Evolutionary conservation across 2,329 filamentous ascomycete species (phyloP).

Genomic region (Talaromyces islandicus): DNA sequence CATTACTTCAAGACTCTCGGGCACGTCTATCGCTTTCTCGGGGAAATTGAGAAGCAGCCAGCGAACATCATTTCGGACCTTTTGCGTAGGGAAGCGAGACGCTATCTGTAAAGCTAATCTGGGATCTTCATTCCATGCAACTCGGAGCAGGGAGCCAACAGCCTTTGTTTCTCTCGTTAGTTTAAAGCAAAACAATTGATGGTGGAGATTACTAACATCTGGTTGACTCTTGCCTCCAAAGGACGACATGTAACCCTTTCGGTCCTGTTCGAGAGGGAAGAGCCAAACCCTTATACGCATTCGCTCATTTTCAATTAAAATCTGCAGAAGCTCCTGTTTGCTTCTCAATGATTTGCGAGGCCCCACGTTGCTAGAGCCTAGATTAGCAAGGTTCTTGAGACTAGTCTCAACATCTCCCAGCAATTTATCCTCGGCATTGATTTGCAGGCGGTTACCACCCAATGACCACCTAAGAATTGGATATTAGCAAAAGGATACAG

Average conservation of each 20-base stretch:
- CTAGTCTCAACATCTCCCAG: conserved; percentile 67
- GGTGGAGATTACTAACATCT: conserved; percentile 25
- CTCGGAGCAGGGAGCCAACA: conserved; percentile 62
- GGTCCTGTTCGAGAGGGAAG: conserved; percentile 65
- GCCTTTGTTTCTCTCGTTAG: conserved; percentile 32
- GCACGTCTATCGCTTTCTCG: conserved; percentile 71
- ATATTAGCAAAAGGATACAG: neutral
- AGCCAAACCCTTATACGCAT: conserved; percentile 83
- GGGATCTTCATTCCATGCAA: conserved; percentile 82
- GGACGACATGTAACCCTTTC: conserved; percentile 46
- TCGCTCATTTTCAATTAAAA: conserved; percentile 80
- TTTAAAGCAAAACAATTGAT: conserved; percentile 9
- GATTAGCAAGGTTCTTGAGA: conserved; percentile 58
- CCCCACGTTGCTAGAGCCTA: conserved; percentile 47
- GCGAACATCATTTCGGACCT: conserved; percentile 69
- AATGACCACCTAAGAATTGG: conserved; percentile 70
- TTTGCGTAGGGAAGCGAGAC: conserved; percentile 69
- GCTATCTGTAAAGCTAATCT: conserved; percentile 81
- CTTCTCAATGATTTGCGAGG: conserved; percentile 61
- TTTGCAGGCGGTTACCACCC: conserved; percentile 84
- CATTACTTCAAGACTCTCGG: conserved; percentile 76
- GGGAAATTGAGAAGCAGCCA: conserved; percentile 76
- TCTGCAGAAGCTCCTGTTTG: conserved; percentile 77
- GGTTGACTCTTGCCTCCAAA: conserved; percentile 35
- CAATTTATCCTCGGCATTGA: conserved; percentile 85